Evolutionary conservation across 805 yeast genomes (phyloP).

Genomic region (Hanseniaspora clermontiae): DNA sequence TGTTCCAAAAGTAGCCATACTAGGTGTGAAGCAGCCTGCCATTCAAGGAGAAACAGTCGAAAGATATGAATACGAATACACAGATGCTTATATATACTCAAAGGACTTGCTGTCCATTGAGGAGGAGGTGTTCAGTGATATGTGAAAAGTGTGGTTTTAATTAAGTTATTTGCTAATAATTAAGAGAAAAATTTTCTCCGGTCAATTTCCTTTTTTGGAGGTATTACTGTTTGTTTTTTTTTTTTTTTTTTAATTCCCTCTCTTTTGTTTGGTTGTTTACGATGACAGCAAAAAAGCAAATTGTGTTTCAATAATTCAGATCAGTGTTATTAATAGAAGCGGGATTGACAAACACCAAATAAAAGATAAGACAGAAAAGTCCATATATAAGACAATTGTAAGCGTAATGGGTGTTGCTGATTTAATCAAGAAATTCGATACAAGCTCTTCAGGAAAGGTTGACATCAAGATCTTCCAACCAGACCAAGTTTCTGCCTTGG

Average conservation of each 20-base stretch:
- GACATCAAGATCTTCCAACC: constrained; percentile 12
- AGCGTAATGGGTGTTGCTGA: constrained; percentile 29
- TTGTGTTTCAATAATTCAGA: no score
- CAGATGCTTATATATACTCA: constrained; percentile 68
- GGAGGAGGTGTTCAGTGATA: constrained; percentile 20
- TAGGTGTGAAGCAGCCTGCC: constrained; percentile 48
- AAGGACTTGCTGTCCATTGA: constrained; percentile 36
- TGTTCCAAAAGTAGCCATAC: constrained; percentile 63
- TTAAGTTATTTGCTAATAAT: no score
- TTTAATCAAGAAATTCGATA: constrained; percentile 28
- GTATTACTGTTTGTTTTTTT: neutral
- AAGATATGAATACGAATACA: constrained; percentile 6
- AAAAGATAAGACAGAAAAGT: neutral
- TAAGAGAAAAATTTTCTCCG: neutral
- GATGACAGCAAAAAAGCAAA: no score
- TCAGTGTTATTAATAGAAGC: no score
- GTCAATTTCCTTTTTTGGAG: neutral
- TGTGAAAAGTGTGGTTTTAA: constrained; percentile 1
- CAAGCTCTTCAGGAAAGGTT: constrained; percentile 1
- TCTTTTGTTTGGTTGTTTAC: no score
- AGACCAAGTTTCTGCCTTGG: constrained; percentile 11
- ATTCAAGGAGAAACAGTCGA: neutral
- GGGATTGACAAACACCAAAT: neutral
- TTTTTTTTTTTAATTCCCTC: neutral
- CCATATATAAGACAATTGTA: no score